These are phyloP conservation scores for Actinidia chinensis DNA, from an alignment of 179 eudicot genomes.

Conservation along the genomic window DNA sequence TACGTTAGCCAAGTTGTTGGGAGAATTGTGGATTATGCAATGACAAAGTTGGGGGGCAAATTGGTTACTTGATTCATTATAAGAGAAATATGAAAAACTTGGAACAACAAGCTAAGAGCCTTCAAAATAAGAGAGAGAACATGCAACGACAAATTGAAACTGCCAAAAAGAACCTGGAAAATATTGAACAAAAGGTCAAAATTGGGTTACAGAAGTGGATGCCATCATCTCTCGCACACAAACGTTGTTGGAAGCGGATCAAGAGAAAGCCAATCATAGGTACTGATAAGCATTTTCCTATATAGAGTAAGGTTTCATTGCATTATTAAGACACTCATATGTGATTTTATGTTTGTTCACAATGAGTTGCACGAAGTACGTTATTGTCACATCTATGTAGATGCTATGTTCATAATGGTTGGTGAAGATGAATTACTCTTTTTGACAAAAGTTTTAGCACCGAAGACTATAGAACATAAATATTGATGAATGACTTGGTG, in stretches of 20 bases:
- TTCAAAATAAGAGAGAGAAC: constrained; percentile 9
- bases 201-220: constrained; percentile 29
- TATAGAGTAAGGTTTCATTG: too few relatives aligned
- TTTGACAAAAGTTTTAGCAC: too few relatives aligned
- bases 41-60: not conserved
- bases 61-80: constrained; percentile 28
- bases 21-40: not conserved
- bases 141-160: constrained; percentile 12
- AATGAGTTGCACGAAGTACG: too few relatives aligned
- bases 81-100: constrained; percentile 10
- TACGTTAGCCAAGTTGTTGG: not conserved
- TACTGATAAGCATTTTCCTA: too few relatives aligned
- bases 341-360: too few relatives aligned
- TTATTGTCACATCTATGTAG: too few relatives aligned
- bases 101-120: constrained; percentile 7
- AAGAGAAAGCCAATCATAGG: not conserved
- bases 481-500: too few relatives aligned
- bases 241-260: not conserved
- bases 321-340: too few relatives aligned
- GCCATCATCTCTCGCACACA: constrained; percentile 7
- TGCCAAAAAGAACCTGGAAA: constrained; percentile 30
- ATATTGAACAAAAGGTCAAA: constrained; percentile 6
- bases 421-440: too few relatives aligned
- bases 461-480: too few relatives aligned
- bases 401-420: too few relatives aligned